These are phyloP conservation scores for Alliaria petiolata DNA, from an alignment of 345 rosid species.

Conservation along the genomic window DNA sequence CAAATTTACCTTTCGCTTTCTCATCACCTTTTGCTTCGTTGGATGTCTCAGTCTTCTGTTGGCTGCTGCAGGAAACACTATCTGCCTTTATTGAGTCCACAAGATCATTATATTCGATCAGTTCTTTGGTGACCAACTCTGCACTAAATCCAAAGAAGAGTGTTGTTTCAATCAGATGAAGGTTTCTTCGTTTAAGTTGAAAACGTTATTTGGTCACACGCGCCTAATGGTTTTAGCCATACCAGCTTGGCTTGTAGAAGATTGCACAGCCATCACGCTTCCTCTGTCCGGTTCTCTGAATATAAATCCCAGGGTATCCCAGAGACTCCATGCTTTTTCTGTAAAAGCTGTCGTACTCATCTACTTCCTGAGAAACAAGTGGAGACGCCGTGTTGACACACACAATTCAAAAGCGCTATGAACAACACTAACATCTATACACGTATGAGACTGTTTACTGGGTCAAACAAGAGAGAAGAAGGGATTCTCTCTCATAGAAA, in stretches of 20 bases:
- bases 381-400: background rate
- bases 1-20: conserved; percentile 41
- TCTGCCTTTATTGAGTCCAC: conserved; percentile 44
- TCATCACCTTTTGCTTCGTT: conserved; percentile 32
- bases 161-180: conserved; percentile 9
- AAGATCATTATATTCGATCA: conserved; percentile 90
- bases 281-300: conserved; percentile 72
- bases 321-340: conserved; percentile 51
- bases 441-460: background rate
- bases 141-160: conserved; percentile 52
- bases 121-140: conserved; percentile 67
- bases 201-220: background rate
- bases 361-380: conserved; percentile 74
- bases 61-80: conserved; percentile 23
- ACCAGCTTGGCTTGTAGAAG: conserved; percentile 73
- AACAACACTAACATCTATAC: background rate
- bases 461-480: no score
- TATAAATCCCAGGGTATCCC: conserved; percentile 72
- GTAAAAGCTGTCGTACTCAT: conserved; percentile 75
- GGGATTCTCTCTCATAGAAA: background rate
- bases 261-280: conserved; percentile 95
- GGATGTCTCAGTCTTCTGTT: conserved; percentile 30
- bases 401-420: no score
- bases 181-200: background rate
- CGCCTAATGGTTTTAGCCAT: conserved; percentile 2